These are phyloP conservation scores for Cladobotryum mycophilum DNA, from an alignment of 2,329 filamentous ascomycete species.

Conservation along the genomic window DNA sequence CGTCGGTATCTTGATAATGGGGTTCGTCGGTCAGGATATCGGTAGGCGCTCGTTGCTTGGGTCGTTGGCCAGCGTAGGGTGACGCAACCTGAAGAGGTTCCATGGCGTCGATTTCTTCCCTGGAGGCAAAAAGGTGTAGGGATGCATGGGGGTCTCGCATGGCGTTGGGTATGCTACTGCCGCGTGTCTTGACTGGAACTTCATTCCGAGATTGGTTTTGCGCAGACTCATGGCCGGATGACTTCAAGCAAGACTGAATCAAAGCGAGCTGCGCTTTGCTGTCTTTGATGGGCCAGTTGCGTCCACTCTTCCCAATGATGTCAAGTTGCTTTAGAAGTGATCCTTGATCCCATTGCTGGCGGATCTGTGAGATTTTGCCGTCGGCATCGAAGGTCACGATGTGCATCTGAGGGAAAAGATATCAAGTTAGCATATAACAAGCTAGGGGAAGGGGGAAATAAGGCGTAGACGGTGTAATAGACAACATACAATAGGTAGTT, in stretches of 20 bases:
- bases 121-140: constrained; percentile 67
- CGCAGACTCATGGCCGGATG: constrained; percentile 32
- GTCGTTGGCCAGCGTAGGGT: constrained; percentile 56
- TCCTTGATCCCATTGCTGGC: constrained; percentile 92
- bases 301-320: constrained; percentile 81
- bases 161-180: constrained; percentile 47
- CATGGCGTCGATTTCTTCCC: constrained; percentile 52
- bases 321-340: constrained; percentile 89
- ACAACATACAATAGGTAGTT: constrained; percentile 69
- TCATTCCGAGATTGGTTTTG: constrained; percentile 31
- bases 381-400: constrained; percentile 75
- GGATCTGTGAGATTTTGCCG: constrained; percentile 78
- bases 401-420: constrained; percentile 56
- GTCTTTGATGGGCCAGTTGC: constrained; percentile 93
- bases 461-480: neutral
- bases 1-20: constrained; percentile 39
- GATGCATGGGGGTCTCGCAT: constrained; percentile 62
- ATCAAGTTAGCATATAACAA: constrained; percentile 12
- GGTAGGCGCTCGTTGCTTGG: constrained; percentile 58
- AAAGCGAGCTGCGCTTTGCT: constrained; percentile 76
- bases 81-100: constrained; percentile 46
- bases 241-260: constrained; percentile 57
- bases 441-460: neutral
- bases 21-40: constrained; percentile 63
- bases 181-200: constrained; percentile 35